Conservation (phyloP, 345 rosid genomes). For the Arabidopsis suecica region DNA sequence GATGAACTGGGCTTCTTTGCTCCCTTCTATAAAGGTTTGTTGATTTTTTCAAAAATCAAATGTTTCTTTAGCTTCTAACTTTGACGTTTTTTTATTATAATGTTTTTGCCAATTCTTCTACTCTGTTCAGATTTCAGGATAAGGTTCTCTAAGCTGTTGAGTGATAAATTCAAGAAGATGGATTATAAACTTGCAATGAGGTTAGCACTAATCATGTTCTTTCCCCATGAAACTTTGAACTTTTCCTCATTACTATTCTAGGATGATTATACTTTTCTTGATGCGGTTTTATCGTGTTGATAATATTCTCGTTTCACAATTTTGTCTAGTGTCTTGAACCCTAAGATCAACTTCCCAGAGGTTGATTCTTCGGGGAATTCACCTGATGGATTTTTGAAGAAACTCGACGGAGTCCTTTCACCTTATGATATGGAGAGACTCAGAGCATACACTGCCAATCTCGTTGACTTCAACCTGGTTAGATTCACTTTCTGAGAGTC, state of each 20-base stretch:
- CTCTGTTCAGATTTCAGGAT: slow-evolving; percentile 74
- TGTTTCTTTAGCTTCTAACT: slow-evolving; percentile 37
- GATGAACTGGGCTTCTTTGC: slow-evolving; percentile 88
- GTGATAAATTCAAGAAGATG: slow-evolving; percentile 64
- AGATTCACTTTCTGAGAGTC: slow-evolving; percentile 33
- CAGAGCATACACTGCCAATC: slow-evolving; percentile 76
- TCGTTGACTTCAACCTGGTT: slow-evolving; percentile 74
- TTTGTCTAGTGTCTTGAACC: slow-evolving; percentile 75
- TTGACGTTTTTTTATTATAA: slow-evolving; percentile 30
- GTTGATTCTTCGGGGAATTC: slow-evolving; percentile 44
- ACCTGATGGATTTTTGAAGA: slow-evolving; percentile 64
- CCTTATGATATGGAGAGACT: slow-evolving; percentile 77
- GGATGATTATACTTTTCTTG: not conserved
- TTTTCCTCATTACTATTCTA: not conserved
- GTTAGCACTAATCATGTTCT: slow-evolving; percentile 50
- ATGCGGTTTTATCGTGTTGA: slow-evolving; percentile 7
- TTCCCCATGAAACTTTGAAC: slow-evolving; percentile 10
- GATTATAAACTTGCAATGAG: slow-evolving; percentile 97
- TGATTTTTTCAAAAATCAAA: slow-evolving; percentile 28
- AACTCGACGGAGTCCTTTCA: slow-evolving; percentile 54
- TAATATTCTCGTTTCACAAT: slow-evolving; percentile 24
- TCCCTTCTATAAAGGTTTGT: slow-evolving; percentile 86
- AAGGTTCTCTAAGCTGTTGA: slow-evolving; percentile 67
- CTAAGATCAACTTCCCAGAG: slow-evolving; percentile 72
- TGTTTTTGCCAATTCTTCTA: slow-evolving; percentile 43